Percentiles rank a stretch among this genome's conserved stretches.
These are phyloP conservation scores for Penicillium desertorum DNA, from an alignment of 495 filamentous ascomycete genomes.

Conservation along the genomic window DNA sequence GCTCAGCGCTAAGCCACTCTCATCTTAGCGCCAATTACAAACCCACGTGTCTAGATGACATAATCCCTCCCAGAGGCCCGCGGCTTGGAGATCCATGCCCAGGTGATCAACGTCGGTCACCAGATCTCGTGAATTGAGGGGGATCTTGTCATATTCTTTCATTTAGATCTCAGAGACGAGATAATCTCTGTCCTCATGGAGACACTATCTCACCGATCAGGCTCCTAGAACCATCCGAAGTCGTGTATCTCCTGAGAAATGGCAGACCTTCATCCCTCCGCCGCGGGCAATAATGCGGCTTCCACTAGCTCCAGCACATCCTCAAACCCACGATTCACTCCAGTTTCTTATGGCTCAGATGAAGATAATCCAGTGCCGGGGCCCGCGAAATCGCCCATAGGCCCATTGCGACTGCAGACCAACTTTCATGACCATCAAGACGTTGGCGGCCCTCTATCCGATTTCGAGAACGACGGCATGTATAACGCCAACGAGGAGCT, in stretches of 20 bases:
- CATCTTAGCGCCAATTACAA: slow-evolving; percentile 2
- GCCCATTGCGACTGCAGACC: slow-evolving; percentile 37
- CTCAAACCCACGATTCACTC: slow-evolving; percentile 37
- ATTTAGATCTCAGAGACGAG: background rate
- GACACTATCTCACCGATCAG: background rate
- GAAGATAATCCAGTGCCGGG: slow-evolving; percentile 18
- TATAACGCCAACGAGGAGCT: slow-evolving; percentile 38
- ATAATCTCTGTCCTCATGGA: background rate
- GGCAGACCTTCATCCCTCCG: slow-evolving; percentile 28
- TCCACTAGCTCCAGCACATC: slow-evolving; percentile 32
- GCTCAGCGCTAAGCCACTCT: slow-evolving; percentile 5
- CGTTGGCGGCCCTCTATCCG: slow-evolving; percentile 21
- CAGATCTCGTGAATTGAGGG: slow-evolving; percentile 5
- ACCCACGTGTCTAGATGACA: slow-evolving; percentile 8
- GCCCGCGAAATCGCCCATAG: slow-evolving; percentile 18
- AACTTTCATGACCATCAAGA: slow-evolving; percentile 30
- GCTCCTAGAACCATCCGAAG: background rate
- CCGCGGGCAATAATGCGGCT: slow-evolving; percentile 30
- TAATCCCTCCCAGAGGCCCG: background rate
- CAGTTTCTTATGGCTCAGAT: slow-evolving; percentile 37
- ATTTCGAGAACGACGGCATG: slow-evolving; percentile 27
- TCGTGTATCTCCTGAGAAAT: slow-evolving; percentile 18
- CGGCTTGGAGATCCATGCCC: background rate
- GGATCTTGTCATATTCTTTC: background rate
- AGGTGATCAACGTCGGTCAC: slow-evolving; percentile 12